Evolutionary conservation across 768 basidiomycete species (phyloP).

Genomic region (Termitomyces sp.): DNA sequence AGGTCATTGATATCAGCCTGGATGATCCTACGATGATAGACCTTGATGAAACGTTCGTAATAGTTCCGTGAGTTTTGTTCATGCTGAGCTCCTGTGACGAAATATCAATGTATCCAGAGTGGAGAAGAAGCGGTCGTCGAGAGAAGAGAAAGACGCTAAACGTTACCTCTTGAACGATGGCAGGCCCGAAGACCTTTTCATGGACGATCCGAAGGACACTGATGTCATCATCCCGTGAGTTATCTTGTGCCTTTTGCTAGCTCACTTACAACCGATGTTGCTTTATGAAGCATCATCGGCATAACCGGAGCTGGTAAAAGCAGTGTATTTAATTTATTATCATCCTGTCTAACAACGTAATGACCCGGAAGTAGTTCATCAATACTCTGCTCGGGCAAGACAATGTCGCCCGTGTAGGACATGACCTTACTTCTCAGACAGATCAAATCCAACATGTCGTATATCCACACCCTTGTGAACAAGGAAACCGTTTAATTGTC

Average conservation of each 20-base stretch:
- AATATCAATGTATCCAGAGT: not conserved
- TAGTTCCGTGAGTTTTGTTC: slow-evolving; percentile 2
- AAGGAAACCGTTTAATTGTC: slow-evolving; percentile 10
- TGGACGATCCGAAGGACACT: slow-evolving; percentile 4
- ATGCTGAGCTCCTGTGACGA: not conserved
- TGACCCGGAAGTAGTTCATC: slow-evolving; percentile 15
- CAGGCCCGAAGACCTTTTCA: slow-evolving; percentile 2
- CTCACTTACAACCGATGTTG: not conserved
- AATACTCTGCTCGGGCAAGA: slow-evolving; percentile 14
- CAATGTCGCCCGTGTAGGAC: slow-evolving; percentile 7
- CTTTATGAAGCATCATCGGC: slow-evolving; percentile 11
- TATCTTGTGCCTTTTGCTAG: not conserved
- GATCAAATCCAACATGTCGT: slow-evolving; percentile 13
- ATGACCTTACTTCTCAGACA: slow-evolving; percentile 14
- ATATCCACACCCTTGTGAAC: slow-evolving; percentile 9
- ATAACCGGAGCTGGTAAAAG: slow-evolving; percentile 15
- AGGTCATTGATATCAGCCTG: not conserved
- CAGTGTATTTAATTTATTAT: slow-evolving; percentile 3
- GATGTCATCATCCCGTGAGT: slow-evolving; percentile 14
- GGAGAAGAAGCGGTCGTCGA: not conserved
- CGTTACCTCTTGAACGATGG: not conserved
- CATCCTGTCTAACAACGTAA: not conserved
- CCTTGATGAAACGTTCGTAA: not conserved
- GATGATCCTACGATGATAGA: not conserved
- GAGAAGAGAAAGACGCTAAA: not conserved